Evolutionary conservation across 2,329 filamentous ascomycete genomes (phyloP), one percentile per base, ranked within the genome.

Genomic region (Furcasterigmium sp.): DNA sequence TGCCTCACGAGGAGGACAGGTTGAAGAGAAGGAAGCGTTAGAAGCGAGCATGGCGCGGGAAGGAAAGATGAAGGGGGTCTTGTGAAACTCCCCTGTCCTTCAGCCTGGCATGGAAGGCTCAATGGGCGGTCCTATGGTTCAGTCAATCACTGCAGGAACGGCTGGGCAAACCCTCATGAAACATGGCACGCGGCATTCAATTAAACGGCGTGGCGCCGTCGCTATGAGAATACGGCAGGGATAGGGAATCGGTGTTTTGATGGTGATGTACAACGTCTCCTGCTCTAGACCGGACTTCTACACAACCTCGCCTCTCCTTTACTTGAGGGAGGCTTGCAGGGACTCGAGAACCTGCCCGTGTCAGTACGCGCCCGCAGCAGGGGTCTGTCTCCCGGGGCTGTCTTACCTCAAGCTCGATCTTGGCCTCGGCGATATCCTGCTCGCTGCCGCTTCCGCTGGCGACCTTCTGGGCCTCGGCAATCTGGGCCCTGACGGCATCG

Each of bases 351-450:
- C 85, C 86, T 91, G 52, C n/a, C n/a, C n/a, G n/a, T n/a, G n/a
- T n/a, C n/a, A n/a, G n/a, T n/a, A n/a, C n/a, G n/a, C n/a, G n/a
- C n/a, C n/a, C n/a, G n/a, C n/a, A n/a, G n/a, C n/a, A n/a, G n/a
- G n/a, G n/a, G n/a, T n/a, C n/a, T n/a, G n/a, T n/a, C n/a, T n/a
- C n/a, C n/a, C n/a, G 38, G 8, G 14, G 6, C 17, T 47, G 40
- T 56, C 65, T 64, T 71, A 95, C 91, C 89, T 98, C 93, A 57
- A 98, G 74, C 80, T 97, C 91, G 67, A 98, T 91, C 82, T 96
- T 97, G 56, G 93, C 93, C 82, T 98, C 93, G 53, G 91, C 91
- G 71, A 97, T 87, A 63, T 97, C 93, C 73, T 90, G 85, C 81
- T 96, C 93, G 69, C 89, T 96, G 62, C 91, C 93, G 63, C 76